A percentile compares a stretch with the other conserved stretches of the same genome.
Evolutionary conservation across 257 asterid genomes (phyloP).

Genomic region (Solanum dulcamara): DNA sequence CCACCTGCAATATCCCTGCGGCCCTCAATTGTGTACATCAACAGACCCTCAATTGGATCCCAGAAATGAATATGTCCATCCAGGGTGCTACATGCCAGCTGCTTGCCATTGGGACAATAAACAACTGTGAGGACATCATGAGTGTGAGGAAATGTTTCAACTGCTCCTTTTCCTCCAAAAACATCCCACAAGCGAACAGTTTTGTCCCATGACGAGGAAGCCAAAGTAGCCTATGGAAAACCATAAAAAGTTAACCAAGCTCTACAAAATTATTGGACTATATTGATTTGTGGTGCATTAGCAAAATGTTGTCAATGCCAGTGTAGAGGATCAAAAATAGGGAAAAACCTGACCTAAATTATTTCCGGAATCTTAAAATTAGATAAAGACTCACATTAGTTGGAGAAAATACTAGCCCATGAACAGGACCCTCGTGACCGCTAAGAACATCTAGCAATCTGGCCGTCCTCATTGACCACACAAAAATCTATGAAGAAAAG

Average conservation of each 20-base stretch:
- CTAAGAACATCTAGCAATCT: conserved; percentile 88
- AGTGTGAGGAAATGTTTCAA: conserved; percentile 78
- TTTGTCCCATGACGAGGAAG: conserved; percentile 99
- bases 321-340: not conserved
- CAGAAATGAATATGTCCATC: conserved; percentile 96
- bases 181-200: conserved; percentile 93
- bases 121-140: conserved; percentile 87
- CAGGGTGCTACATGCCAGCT: conserved; percentile 86
- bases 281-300: not conserved
- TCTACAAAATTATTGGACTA: not conserved
- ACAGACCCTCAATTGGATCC: conserved; percentile 79
- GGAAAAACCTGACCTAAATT: not conserved
- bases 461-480: conserved; percentile 99
- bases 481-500: conserved; percentile 46
- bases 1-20: conserved; percentile 98
- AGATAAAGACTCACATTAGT: conserved; percentile 43
- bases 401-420: conserved; percentile 93
- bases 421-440: conserved; percentile 98
- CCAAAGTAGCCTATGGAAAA: conserved; percentile 52
- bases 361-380: not conserved
- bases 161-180: conserved; percentile 86
- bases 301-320: not conserved
- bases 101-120: conserved; percentile 95
- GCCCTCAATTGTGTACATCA: conserved; percentile 91
- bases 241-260: conserved; percentile 4